Base-by-base conservation (phyloP, 306 rosid species). In the Cucumis cinereus region DNA sequence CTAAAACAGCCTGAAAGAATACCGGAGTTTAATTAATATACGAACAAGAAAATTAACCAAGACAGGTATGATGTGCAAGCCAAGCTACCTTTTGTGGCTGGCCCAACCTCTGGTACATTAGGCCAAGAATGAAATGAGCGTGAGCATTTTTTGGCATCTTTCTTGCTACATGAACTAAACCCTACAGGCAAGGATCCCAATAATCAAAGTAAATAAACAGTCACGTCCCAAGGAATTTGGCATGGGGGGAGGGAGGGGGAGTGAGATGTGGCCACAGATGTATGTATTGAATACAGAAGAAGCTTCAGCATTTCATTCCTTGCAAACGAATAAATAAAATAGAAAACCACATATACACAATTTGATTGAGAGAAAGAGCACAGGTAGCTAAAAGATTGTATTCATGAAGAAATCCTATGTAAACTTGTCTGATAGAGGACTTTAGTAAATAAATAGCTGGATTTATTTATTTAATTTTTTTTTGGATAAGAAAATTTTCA, bases 131-230 rank as follows among this genome's bases (percentile, higher is more conserved):
- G 84, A 90, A 93, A 85, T 94, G 98, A 74, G 98, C 94, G 87
- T 91, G 98, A 75, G 98, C 98, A 85, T 94, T 94, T 85, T 94
- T 94, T 10, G 97, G 93, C 92, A 92, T 94, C 88, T 90, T 90
- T 84, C 93, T 89, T 59, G 97, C 88, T 70, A 94, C 98, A 82
- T 94, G 98, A 84, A 89, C 94, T 88, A 94, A 89, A 62, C 97
- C 98, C 98, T 94, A 78, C 68, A 82, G 77, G 73, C 76, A 57
- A 13, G 47, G 62, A 84, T 62, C 12, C 81, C 81, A 79, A 78
- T n/a, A 50, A 77, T 80, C 55, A 73, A 61, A 30, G 35, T 49
- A 56, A 36, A 33, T 7, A 57, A 35, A 28, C 28, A 67, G 23
- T 22, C 53, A 74, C 17, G 45, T 72, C 43, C 54, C 38, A 26